Evolutionary conservation across 768 basidiomycete genomes (phyloP).

Genomic region (Leccinum arenicola): DNA sequence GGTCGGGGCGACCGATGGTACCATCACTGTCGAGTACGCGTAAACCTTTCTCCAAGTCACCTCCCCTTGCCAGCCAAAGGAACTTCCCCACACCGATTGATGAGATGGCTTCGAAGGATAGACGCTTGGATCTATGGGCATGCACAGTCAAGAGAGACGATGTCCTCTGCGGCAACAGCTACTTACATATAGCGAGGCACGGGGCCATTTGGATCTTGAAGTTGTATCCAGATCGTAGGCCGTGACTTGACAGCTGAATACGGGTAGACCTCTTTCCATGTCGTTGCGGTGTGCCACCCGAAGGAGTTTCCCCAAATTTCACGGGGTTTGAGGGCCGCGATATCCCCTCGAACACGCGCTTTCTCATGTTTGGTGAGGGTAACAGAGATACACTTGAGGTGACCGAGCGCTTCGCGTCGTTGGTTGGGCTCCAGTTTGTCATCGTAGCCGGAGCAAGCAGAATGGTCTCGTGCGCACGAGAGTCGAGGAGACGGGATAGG

Average conservation of each 20-base stretch:
- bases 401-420: conserved; percentile 37
- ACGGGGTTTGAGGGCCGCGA: background rate
- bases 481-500: conserved; percentile 38
- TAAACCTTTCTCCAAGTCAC: conserved; percentile 18
- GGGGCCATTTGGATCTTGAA: conserved; percentile 10
- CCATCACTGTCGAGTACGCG: conserved; percentile 10
- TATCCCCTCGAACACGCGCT: conserved; percentile 38
- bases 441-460: conserved; percentile 37
- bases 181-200: conserved; percentile 30
- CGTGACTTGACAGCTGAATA: conserved; percentile 5
- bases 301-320: conserved; percentile 25
- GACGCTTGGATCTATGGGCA: conserved; percentile 32
- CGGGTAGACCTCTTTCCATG: conserved; percentile 24
- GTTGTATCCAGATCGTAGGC: conserved; percentile 1
- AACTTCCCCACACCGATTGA: conserved; percentile 11
- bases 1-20: background rate
- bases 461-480: conserved; percentile 51
- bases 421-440: conserved; percentile 54
- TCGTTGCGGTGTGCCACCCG: conserved; percentile 20
- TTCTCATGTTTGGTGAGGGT: conserved; percentile 58
- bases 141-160: background rate
- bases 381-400: conserved; percentile 36
- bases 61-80: conserved; percentile 21
- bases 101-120: conserved; percentile 23
- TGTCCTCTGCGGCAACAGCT: background rate